Conservation (phyloP, 2,329 filamentous ascomycete species). For the Pseudogymnoascus sp. region DNA sequence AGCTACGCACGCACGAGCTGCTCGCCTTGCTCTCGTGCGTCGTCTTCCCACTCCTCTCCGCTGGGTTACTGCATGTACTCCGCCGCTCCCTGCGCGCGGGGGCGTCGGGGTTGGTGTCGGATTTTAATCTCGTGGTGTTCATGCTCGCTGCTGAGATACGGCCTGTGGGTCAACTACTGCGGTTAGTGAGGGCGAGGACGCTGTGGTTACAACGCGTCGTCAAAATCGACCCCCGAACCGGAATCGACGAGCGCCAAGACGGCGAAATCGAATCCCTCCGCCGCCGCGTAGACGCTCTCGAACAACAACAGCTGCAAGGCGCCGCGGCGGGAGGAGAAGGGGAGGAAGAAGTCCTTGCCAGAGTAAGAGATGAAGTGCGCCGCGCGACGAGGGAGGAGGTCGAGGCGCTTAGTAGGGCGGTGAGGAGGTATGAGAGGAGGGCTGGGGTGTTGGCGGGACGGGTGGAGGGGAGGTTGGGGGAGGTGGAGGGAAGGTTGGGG, state of each 20-base stretch:
- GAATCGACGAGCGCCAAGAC: conserved; percentile 19
- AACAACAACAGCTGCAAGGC: too few relatives aligned
- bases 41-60: conserved; percentile 66
- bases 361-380: conserved; percentile 49
- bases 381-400: conserved; percentile 69
- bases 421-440: conserved; percentile 87
- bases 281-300: conserved; percentile 61
- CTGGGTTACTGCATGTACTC: conserved; percentile 75
- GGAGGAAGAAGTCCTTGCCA: conserved; percentile 31
- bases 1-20: conserved; percentile 68
- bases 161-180: conserved; percentile 73
- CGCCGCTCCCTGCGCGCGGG: conserved; percentile 72
- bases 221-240: conserved; percentile 41
- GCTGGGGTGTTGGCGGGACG: conserved; percentile 66
- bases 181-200: conserved; percentile 70
- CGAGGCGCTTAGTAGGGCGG: conserved; percentile 79
- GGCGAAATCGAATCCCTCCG: conserved; percentile 49
- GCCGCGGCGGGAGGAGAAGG: too few relatives aligned
- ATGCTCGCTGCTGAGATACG: conserved; percentile 78
- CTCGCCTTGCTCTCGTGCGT: conserved; percentile 73
- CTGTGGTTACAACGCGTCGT: conserved; percentile 73
- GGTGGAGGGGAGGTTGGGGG: conserved; percentile 49
- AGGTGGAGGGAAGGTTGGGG: neutral
- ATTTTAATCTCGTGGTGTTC: conserved; percentile 90
- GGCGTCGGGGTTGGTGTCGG: conserved; percentile 79